Base-by-base conservation (phyloP, 2,329 filamentous ascomycete genomes). In the Davidsoniella eucalypti region DNA sequence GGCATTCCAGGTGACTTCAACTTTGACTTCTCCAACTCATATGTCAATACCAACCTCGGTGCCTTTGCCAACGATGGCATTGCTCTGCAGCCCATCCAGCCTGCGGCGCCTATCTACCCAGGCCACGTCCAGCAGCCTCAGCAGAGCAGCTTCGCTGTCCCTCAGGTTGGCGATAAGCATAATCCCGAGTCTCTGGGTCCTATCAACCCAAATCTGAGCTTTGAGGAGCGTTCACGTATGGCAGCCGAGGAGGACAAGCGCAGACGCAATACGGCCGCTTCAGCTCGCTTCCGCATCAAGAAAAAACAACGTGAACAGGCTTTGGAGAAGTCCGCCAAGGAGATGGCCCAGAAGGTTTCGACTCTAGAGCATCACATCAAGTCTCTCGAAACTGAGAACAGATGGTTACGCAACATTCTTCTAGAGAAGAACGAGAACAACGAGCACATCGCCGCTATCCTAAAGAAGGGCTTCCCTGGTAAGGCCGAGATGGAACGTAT, bases 271-370 rank as follows among this genome's bases (percentile, higher is more conserved):
- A 93, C 87, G 2, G 87, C 87, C 29, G 87, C 87, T 50, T 87
- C 82, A 56, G 87, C 87, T 16, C 82, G 87, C 46, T 94, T 94
- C 73, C 82, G 87, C 53, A 79, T 92, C 62, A 94, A 94, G 78
- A 94, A 94, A 81, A 94, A 94, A 77, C 85, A 92, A 67, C 82
- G 87, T 47, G 87, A 94, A 69, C 84, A 88, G 64, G 82, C 84
- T 7, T 77, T 93, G 48, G 85, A 90, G 65, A 79, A 78, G 60
- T 82, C 78, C 3, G 81, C 86, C 58, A 87, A 87, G 65, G 87
- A 93, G 57, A 84, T 90, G 67, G 77, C 77, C 25, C 84, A 92
- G 43, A 87, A 87, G 67, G 83, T 88, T 47, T 70, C 76, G 16
- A 69, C 71, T 16, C 72, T 94, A 5, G 84, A 93, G 65, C 73